Percentiles rank a stretch among this genome's conserved stretches.
phyloP scores from a whole-genome alignment of 2,329 filamentous ascomycete species.

The Aspergillus ustus region DNA sequence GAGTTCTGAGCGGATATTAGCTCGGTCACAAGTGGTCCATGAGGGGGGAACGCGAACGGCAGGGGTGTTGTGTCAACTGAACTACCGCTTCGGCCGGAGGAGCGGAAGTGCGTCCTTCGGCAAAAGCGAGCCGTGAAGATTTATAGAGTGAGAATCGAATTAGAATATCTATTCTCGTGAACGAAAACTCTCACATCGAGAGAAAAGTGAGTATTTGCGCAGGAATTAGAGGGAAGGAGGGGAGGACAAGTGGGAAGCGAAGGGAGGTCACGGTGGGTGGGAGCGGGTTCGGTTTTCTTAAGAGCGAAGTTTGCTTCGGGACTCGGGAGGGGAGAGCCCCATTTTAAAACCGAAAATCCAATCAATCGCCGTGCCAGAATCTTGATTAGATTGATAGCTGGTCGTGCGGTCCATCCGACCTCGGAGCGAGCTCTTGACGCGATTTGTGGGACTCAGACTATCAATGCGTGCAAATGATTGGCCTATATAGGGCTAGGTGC shows the following conservation, averaged over 20 bases:
- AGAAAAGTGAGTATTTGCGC: neutral
- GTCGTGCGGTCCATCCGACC: slow-evolving; percentile 32
- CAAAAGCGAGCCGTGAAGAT: slow-evolving; percentile 20
- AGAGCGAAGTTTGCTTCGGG: neutral
- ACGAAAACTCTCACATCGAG: neutral
- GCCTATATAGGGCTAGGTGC: slow-evolving; percentile 3
- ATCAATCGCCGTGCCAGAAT: too few relatives aligned
- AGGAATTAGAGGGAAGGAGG: slow-evolving; percentile 7
- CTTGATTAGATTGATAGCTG: slow-evolving; percentile 34
- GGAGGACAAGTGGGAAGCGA: slow-evolving; percentile 13
- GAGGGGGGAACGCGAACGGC: slow-evolving; percentile 22
- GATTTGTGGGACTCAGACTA: neutral
- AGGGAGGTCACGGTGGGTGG: slow-evolving; percentile 4
- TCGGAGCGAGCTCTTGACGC: slow-evolving; percentile 22
- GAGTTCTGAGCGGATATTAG: slow-evolving; percentile 31
- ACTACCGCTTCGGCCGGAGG: slow-evolving; percentile 37
- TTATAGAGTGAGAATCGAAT: slow-evolving; percentile 6
- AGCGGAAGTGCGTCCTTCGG: slow-evolving; percentile 40
- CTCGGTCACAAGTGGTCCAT: slow-evolving; percentile 27
- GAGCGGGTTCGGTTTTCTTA: slow-evolving; percentile 13
- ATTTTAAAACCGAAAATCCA: too few relatives aligned
- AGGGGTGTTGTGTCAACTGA: slow-evolving; percentile 31
- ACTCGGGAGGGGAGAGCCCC: neutral
- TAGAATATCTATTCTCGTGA: neutral
- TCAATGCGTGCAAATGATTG: neutral